A percentile compares a stretch with the other conserved stretches of the same genome.
Conservation (phyloP, 2,329 filamentous ascomycete species). For the Penicillium concentricum region DNA sequence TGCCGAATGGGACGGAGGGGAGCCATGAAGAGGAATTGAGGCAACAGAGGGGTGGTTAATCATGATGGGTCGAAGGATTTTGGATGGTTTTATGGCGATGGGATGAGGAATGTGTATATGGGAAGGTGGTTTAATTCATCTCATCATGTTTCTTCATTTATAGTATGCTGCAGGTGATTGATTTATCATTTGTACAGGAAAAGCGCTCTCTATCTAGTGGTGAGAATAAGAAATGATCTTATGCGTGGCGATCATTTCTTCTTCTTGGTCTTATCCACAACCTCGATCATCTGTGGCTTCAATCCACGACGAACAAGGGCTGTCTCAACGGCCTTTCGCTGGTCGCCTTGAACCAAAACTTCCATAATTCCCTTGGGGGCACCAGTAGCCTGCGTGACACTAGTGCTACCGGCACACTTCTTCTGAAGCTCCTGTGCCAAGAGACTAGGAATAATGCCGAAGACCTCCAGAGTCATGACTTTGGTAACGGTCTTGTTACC, state of each 20-base stretch:
- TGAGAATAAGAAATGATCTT: no score
- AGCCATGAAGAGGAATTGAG: not conserved
- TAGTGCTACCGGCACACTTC: conserved; percentile 66
- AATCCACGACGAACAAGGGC: conserved; percentile 61
- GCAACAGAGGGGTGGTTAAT: not conserved
- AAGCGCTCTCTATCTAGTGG: not conserved
- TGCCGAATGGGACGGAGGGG: not conserved
- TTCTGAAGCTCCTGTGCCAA: conserved; percentile 67
- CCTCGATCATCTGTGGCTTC: conserved; percentile 58
- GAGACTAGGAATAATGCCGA: conserved; percentile 58
- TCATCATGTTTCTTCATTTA: not conserved
- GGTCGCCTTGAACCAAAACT: conserved; percentile 66
- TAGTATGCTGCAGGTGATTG: not conserved
- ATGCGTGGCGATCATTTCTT: conserved; percentile 47
- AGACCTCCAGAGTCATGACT: conserved; percentile 60
- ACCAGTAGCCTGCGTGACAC: conserved; percentile 60
- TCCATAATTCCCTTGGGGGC: conserved; percentile 65
- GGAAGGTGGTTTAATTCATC: not conserved
- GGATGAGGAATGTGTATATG: not conserved
- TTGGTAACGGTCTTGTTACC: conserved; percentile 67
- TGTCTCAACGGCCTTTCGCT: conserved; percentile 60
- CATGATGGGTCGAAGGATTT: not conserved
- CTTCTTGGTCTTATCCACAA: conserved; percentile 67
- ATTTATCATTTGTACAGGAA: not conserved
- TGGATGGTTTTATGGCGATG: no score